Evolutionary conservation across 2,329 filamentous ascomycete genomes (phyloP).

Genomic region (Calonectria multiphialidica): DNA sequence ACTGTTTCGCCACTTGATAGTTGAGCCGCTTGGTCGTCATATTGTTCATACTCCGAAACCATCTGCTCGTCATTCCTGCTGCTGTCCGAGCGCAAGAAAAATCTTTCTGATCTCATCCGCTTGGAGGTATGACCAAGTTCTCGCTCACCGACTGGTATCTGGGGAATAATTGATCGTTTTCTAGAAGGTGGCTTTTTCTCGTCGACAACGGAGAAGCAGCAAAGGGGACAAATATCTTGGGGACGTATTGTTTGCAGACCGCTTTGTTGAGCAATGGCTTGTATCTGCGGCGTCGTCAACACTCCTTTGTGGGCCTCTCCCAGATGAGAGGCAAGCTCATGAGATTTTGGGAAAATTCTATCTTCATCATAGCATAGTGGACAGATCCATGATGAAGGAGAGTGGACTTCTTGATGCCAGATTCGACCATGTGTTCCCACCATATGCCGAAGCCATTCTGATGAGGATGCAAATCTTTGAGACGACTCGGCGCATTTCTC

Average conservation of each 20-base stretch:
- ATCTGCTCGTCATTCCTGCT: background rate
- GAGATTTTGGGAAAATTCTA: background rate
- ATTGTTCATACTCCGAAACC: background rate
- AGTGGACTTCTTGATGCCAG: slow-evolving; percentile 23
- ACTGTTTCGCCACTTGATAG: background rate
- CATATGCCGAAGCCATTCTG: slow-evolving; percentile 22
- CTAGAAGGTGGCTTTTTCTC: background rate
- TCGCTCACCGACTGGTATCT: too few relatives aligned
- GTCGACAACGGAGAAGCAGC: background rate
- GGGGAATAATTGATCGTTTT: background rate
- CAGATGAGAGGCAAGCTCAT: background rate
- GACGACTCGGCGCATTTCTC: slow-evolving; percentile 15
- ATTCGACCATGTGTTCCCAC: slow-evolving; percentile 12
- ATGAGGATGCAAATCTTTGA: slow-evolving; percentile 16
- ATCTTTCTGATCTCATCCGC: background rate
- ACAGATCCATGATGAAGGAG: slow-evolving; percentile 16
- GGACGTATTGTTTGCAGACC: background rate
- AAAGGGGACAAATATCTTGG: background rate
- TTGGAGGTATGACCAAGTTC: background rate
- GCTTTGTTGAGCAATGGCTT: background rate
- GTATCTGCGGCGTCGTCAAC: background rate
- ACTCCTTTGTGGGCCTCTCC: background rate
- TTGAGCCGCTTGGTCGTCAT: background rate
- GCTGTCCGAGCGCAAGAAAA: background rate
- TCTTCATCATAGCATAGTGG: slow-evolving; percentile 15